phyloP scores from a whole-genome alignment of 1,139 yeast species.

The Suhomyces kunorum region DNA sequence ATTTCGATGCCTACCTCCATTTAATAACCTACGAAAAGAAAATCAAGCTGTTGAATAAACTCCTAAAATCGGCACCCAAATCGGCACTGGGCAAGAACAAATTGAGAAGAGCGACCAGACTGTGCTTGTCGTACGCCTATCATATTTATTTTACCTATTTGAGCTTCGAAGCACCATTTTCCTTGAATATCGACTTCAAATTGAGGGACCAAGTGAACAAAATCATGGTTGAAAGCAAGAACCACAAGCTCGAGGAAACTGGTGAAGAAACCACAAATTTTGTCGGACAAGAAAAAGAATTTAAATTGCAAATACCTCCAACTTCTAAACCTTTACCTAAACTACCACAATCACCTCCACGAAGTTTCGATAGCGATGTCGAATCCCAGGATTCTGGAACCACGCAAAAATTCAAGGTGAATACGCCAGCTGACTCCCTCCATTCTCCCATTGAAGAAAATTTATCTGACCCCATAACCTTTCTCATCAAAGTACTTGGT shows the following conservation, averaged over 20 bases:
- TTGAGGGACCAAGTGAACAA: constrained; percentile 51
- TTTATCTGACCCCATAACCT: constrained; percentile 9
- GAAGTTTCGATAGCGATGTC: too few relatives aligned
- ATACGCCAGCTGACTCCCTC: too few relatives aligned
- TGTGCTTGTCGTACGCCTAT: constrained; percentile 58
- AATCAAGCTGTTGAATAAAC: constrained; percentile 20
- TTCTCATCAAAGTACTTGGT: background rate
- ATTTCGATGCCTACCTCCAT: constrained; percentile 68
- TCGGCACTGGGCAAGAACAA: background rate
- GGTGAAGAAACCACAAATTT: too few relatives aligned
- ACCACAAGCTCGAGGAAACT: background rate
- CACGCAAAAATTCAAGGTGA: too few relatives aligned
- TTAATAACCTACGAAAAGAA: constrained; percentile 44
- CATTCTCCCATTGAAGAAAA: constrained; percentile 2
- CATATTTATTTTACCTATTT: constrained; percentile 68
- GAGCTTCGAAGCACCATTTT: constrained; percentile 68
- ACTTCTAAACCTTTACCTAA: too few relatives aligned
- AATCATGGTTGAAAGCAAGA: constrained; percentile 34
- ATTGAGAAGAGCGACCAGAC: constrained; percentile 46
- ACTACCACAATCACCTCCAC: too few relatives aligned
- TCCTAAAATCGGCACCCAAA: constrained; percentile 19
- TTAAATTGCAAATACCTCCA: background rate
- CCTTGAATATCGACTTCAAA: constrained; percentile 66
- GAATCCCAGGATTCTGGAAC: too few relatives aligned
- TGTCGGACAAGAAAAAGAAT: too few relatives aligned